phyloP scores from a whole-genome alignment of 2,329 filamentous ascomycete species.

The Xylaria sp. region DNA sequence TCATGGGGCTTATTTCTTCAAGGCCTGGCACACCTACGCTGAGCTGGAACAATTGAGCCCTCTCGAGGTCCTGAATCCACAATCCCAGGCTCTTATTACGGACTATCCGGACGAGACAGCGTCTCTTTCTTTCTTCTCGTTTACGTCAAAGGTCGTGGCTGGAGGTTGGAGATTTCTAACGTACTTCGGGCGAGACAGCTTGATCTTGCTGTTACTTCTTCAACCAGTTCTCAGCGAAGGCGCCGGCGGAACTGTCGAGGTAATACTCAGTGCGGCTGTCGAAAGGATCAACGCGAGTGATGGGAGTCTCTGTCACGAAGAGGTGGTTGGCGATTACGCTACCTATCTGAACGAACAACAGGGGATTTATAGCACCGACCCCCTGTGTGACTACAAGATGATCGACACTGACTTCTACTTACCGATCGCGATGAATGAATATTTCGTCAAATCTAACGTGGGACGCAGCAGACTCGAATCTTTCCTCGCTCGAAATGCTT shows the following conservation, averaged over 20 bases:
- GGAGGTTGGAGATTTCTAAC: slow-evolving; percentile 63
- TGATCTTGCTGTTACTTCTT: slow-evolving; percentile 55
- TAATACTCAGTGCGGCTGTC: slow-evolving; percentile 54
- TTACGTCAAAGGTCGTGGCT: slow-evolving; percentile 56
- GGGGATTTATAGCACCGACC: slow-evolving; percentile 46
- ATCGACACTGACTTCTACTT: slow-evolving; percentile 60
- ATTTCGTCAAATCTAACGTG: slow-evolving; percentile 46
- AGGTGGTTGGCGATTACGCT: slow-evolving; percentile 60
- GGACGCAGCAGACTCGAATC: slow-evolving; percentile 35
- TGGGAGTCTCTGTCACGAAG: slow-evolving; percentile 59
- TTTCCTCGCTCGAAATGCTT: slow-evolving; percentile 41
- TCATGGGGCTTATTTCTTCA: slow-evolving; percentile 52
- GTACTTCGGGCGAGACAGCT: slow-evolving; percentile 61
- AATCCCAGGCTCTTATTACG: slow-evolving; percentile 41
- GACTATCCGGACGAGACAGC: slow-evolving; percentile 43
- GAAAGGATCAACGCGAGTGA: slow-evolving; percentile 56
- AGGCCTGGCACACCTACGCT: slow-evolving; percentile 56
- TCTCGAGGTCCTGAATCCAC: slow-evolving; percentile 44
- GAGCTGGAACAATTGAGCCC: slow-evolving; percentile 52
- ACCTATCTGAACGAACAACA: slow-evolving; percentile 53
- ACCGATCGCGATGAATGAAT: slow-evolving; percentile 52
- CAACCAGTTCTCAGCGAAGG: slow-evolving; percentile 53
- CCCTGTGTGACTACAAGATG: slow-evolving; percentile 55
- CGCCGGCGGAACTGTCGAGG: slow-evolving; percentile 51
- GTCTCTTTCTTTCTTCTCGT: slow-evolving; percentile 59